Conservation (phyloP, 352 stramenopile genomes). For the Globisporangium cylindrosporum region DNA sequence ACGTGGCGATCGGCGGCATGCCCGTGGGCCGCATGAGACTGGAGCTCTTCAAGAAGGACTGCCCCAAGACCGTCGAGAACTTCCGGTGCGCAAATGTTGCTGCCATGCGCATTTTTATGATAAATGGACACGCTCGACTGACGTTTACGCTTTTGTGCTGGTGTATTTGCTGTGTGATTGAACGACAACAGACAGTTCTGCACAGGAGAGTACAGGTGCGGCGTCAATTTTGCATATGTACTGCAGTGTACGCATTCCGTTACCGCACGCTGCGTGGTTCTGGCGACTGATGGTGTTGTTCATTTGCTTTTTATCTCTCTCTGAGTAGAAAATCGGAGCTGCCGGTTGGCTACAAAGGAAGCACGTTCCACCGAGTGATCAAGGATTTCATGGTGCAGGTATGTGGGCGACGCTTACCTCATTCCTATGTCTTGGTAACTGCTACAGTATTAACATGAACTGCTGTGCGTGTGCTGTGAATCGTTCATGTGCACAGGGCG, state of each 20-base stretch:
- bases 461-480: neutral
- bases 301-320: neutral
- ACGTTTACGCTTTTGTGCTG: neutral
- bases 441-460: neutral
- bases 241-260: neutral
- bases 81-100: conserved; percentile 59
- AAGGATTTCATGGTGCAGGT: conserved; percentile 91
- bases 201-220: conserved; percentile 94
- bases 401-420: neutral
- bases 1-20: conserved; percentile 88
- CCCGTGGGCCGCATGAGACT: conserved; percentile 91
- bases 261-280: neutral
- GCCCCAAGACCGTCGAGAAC: conserved; percentile 96
- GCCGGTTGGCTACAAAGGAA: conserved; percentile 87
- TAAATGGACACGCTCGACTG: neutral
- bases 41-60: conserved; percentile 96
- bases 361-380: conserved; percentile 88
- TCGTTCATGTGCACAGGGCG: conserved; percentile 32
- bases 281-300: neutral
- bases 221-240: conserved; percentile 18
- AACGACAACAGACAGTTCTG: conserved; percentile 88
- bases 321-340: conserved; percentile 66
- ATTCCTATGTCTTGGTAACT: neutral
- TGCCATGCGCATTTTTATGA: neutral
- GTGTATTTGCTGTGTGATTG: conserved; percentile 8